phyloP scores from a whole-genome alignment of 1,139 yeast species.

The Hansenula anomala region DNA sequence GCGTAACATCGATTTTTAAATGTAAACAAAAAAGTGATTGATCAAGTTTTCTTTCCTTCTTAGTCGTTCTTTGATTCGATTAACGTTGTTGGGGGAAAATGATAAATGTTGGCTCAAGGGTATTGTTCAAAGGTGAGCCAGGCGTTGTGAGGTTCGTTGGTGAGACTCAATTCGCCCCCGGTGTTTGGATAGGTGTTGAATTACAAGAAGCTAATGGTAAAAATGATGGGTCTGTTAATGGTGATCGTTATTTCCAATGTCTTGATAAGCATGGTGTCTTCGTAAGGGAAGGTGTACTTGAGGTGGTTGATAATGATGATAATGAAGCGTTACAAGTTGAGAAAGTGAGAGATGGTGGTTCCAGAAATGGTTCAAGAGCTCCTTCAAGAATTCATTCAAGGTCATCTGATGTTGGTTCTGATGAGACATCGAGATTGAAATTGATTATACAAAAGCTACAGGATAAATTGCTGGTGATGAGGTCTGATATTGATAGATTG shows the following conservation, averaged over 20 bases:
- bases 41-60: neutral
- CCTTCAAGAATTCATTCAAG: slow-evolving; percentile 2
- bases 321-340: neutral
- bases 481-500: slow-evolving; percentile 28
- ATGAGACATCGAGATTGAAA: slow-evolving; percentile 23
- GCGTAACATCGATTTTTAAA: neutral
- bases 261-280: slow-evolving; percentile 51
- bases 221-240: slow-evolving; percentile 74
- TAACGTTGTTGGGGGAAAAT: too few species aligned
- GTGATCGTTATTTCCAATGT: slow-evolving; percentile 56
- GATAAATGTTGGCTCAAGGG: slow-evolving; percentile 35
- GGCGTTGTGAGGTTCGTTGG: slow-evolving; percentile 52
- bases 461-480: slow-evolving; percentile 30
- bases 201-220: slow-evolving; percentile 62
- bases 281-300: slow-evolving; percentile 32
- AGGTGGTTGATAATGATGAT: neutral
- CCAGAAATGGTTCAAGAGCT: neutral
- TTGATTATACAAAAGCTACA: slow-evolving; percentile 43
- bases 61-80: neutral
- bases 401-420: neutral
- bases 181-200: slow-evolving; percentile 78
- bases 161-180: slow-evolving; percentile 52
- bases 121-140: slow-evolving; percentile 34
- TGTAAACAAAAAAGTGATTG: neutral
- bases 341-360: too few species aligned